Evolutionary conservation across 352 stramenopile species (phyloP).

Genomic region (Pythium sukuiense): DNA sequence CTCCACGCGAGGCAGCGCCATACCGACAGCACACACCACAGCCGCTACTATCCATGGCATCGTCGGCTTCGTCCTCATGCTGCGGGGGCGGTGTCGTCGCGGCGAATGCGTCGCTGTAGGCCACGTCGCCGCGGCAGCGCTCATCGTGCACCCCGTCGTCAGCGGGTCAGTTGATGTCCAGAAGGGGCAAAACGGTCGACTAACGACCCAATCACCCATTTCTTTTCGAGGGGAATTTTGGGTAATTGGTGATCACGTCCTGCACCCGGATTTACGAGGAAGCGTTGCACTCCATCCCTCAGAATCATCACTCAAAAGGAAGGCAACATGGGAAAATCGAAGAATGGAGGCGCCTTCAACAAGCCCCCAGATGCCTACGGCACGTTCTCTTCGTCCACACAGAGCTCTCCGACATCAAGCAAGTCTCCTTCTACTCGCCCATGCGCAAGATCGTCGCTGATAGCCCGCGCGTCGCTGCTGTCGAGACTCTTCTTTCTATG

Average conservation of each 20-base stretch:
- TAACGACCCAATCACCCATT: slow-evolving; percentile 18
- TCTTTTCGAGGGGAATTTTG: not conserved
- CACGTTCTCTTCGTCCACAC: slow-evolving; percentile 1
- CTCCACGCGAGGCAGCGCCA: not conserved
- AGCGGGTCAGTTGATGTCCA: not conserved
- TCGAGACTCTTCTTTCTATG: slow-evolving; percentile 20
- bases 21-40: not conserved
- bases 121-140: not conserved
- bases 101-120: not conserved
- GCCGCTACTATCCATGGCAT: not conserved
- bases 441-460: slow-evolving; percentile 2
- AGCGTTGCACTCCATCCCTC: not conserved
- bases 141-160: not conserved
- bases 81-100: not conserved
- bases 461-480: not conserved
- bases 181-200: slow-evolving; percentile 1
- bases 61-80: not conserved
- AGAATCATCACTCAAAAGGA: not conserved
- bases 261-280: not conserved
- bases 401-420: not conserved
- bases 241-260: not conserved
- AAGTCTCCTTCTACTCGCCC: not conserved
- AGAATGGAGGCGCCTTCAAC: not conserved
- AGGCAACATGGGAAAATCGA: not conserved
- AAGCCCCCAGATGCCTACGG: slow-evolving; percentile 1